Base-by-base conservation (phyloP, 805 yeast species). In the Myxozyma monticola region DNA sequence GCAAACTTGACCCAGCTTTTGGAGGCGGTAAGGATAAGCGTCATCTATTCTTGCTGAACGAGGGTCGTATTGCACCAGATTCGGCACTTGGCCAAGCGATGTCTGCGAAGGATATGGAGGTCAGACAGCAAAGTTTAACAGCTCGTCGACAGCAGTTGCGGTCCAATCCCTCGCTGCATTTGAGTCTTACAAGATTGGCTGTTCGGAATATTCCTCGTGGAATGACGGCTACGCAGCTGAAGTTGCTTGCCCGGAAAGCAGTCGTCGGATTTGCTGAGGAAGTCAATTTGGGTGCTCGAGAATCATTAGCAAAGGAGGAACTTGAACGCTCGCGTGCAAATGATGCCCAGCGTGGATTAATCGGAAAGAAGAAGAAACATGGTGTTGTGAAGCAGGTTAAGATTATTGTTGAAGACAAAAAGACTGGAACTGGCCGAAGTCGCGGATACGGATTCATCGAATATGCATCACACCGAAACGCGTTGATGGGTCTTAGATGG, bases 381-480 rank as follows among this genome's bases (percentile, higher is more conserved):
- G 99, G 99, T 71, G 88, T 93, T 34, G 96, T 93, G 2, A 84
- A 80, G 68, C 98, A 93, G 70, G 85, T 97, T 22, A 93, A 93
- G 72, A 84, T 93, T 58, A 85, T 93, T 56, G 85, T 80, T 76
- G 99, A 93, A 71, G 86, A 88, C 37, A 91, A 90, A 67, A 96
- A 89, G 6, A 75, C 91, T 7, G 95, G 95, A 18, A 84, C 84
- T 22, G 99, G 99, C 49, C 79, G 99, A 69, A 83, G 93, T 64
- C 84, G 97, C 74, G 99, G 99, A 54, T 93, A 91, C 64, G 99
- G 99, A 57, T 91, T 93, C 76, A 70, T 93, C 38, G 98, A 93
- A 70, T 89, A 77, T 68, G 82, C 89, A 69, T 96, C 90, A 68
- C 99, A 93, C 68, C 85, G 85, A 68, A 68, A 84, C 56, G 98